Evolutionary conservation across 2,329 filamentous ascomycete species (phyloP).

Genomic region (Colletotrichum scovillei): DNA sequence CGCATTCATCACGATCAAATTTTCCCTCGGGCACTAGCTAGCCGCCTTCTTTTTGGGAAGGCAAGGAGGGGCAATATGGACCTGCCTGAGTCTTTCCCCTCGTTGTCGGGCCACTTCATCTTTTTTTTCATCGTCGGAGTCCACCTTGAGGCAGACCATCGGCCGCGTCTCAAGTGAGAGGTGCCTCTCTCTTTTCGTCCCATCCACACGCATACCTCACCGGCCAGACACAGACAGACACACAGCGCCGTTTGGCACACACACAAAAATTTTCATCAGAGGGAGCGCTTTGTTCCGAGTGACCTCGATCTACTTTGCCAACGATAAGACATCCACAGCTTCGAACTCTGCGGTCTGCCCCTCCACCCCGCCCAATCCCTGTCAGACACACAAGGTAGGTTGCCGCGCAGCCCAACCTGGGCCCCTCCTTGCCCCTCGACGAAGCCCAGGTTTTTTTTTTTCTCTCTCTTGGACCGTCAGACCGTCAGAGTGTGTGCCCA

Average conservation of each 20-base stretch:
- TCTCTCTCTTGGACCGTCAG: neutral
- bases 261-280: neutral
- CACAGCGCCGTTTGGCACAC: neutral
- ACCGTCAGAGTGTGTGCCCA: slow-evolving; percentile 27
- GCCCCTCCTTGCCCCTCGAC: slow-evolving; percentile 4
- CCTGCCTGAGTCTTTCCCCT: neutral
- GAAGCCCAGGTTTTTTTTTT: neutral
- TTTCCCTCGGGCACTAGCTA: slow-evolving; percentile 13
- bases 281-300: slow-evolving; percentile 13
- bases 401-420: slow-evolving; percentile 35
- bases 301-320: slow-evolving; percentile 19
- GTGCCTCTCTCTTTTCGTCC: neutral
- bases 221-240: neutral
- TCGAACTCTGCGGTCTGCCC: slow-evolving; percentile 10
- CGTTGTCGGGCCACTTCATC: slow-evolving; percentile 16
- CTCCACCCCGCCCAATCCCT: slow-evolving; percentile 33
- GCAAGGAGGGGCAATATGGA: slow-evolving; percentile 12
- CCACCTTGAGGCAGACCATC: neutral
- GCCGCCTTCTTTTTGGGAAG: slow-evolving; percentile 3
- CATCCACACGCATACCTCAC: neutral
- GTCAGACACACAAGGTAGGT: slow-evolving; percentile 25
- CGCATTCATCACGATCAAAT: slow-evolving; percentile 8
- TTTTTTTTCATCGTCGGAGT: neutral
- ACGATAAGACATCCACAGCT: slow-evolving; percentile 28
- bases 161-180: neutral